Conservation (phyloP, 192 early-diverging fungal species). For the Backusella circina region DNA sequence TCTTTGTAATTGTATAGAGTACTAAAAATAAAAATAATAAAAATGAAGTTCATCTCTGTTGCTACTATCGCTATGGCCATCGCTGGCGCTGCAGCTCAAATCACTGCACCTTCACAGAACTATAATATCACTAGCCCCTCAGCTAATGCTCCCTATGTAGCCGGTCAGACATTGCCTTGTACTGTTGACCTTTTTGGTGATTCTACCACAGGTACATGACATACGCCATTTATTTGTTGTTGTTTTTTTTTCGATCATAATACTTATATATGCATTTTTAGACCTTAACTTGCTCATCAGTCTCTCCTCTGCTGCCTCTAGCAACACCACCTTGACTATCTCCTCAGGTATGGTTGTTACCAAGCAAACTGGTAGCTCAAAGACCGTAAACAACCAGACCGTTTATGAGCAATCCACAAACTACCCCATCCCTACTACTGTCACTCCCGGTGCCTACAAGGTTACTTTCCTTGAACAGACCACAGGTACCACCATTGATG, state of each 20-base stretch:
- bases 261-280: background rate
- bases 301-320: slow-evolving; percentile 5
- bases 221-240: background rate
- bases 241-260: background rate
- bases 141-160: slow-evolving; percentile 27
- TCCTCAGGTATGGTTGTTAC: slow-evolving; percentile 23
- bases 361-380: slow-evolving; percentile 2
- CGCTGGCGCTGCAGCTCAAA: slow-evolving; percentile 19
- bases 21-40: background rate
- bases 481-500: slow-evolving; percentile 19
- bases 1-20: background rate
- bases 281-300: slow-evolving; percentile 22
- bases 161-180: slow-evolving; percentile 27
- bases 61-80: background rate
- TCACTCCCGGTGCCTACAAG: slow-evolving; percentile 27
- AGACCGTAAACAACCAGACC: slow-evolving; percentile 13
- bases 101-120: slow-evolving; percentile 19
- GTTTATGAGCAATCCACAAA: slow-evolving; percentile 25
- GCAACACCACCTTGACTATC: slow-evolving; percentile 12
- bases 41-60: slow-evolving; percentile 12
- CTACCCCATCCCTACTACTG: slow-evolving; percentile 27
- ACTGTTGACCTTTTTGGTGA: slow-evolving; percentile 16
- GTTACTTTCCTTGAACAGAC: slow-evolving; percentile 28
- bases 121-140: slow-evolving; percentile 32
- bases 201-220: slow-evolving; percentile 23